phyloP scores from a whole-genome alignment of 306 rosid genomes.

The Adenanthera pavonina region DNA sequence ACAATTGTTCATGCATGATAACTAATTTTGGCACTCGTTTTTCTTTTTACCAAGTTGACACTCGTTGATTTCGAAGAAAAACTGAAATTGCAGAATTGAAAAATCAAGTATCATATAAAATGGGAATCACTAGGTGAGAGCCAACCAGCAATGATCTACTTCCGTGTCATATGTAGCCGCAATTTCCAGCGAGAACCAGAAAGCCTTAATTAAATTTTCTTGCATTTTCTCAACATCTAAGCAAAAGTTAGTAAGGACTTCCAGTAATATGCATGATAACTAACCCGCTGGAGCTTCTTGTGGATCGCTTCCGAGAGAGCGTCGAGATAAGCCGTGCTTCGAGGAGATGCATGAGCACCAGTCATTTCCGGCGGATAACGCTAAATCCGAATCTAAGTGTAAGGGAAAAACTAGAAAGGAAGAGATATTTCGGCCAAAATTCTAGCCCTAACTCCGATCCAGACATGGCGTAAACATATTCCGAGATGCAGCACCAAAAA shows the following conservation, averaged over 20 bases:
- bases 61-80: neutral
- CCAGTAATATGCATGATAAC: constrained; percentile 6
- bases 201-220: constrained; percentile 11
- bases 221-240: constrained; percentile 29
- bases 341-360: constrained; percentile 52
- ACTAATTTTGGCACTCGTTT: no score
- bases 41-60: neutral
- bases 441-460: constrained; percentile 47
- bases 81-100: neutral
- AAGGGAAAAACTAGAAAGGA: neutral
- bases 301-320: constrained; percentile 88
- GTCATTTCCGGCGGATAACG: constrained; percentile 28
- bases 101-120: neutral
- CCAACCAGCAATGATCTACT: neutral
- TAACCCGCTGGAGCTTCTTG: constrained; percentile 89
- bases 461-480: constrained; percentile 38
- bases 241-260: neutral
- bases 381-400: constrained; percentile 28
- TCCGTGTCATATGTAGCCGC: neutral
- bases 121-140: neutral
- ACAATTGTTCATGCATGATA: neutral
- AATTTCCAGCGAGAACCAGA: neutral
- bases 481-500: neutral
- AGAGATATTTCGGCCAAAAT: constrained; percentile 11
- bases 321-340: constrained; percentile 75